Evolutionary conservation across 352 stramenopile species (phyloP), one percentile per base, ranked within the genome.

Genomic region (Pythium rishiriense): DNA sequence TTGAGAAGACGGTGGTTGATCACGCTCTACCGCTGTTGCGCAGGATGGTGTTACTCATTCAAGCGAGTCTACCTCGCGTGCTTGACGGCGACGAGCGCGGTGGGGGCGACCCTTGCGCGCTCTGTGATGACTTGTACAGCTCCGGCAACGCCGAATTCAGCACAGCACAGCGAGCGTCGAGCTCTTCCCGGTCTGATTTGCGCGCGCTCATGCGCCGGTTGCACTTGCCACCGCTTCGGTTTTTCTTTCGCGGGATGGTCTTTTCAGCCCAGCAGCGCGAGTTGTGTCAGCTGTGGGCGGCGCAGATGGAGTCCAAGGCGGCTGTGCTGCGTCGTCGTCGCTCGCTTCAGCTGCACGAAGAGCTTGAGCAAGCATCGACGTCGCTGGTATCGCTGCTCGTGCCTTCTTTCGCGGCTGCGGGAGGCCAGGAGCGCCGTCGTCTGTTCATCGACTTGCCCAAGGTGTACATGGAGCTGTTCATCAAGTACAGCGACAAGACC

Each of bases 401-500:
- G 28, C 49, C 49, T 26, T 21, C 28, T 1, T 21, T 29, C 8
- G 21, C 45, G 24, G 21, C 10, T 29, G 12, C 24, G 24, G 3
- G 39, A 11, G 39, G 35, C 10, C 25, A 39, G 26, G 37, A 43
- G 14, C 14, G 37, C 9, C 43, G 45, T 14, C 50, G 54, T 7
- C 53, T 74, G 5, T 53, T 91, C 9, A 77, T 89, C 28, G 31
- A 65, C 1, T 60, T 94, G 29, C 83, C 86, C 11, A 77, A 79
- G 11, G 72, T 90, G 12, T 94, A 94, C 70, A 92, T 92, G 79
- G 82, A 91, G 15, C 57, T 94, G 19, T 92, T 91, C 59, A 83
- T 94, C 46, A 76, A 79, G 55, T 93, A 92, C 74, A 91, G 79
- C 55, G 73, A 88, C 25, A 90, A 88, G 51, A 74, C 79, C 8